These are phyloP conservation scores for Pseudonitzschia pungens DNA, from an alignment of 108 stramenopile species.

Conservation along the genomic window DNA sequence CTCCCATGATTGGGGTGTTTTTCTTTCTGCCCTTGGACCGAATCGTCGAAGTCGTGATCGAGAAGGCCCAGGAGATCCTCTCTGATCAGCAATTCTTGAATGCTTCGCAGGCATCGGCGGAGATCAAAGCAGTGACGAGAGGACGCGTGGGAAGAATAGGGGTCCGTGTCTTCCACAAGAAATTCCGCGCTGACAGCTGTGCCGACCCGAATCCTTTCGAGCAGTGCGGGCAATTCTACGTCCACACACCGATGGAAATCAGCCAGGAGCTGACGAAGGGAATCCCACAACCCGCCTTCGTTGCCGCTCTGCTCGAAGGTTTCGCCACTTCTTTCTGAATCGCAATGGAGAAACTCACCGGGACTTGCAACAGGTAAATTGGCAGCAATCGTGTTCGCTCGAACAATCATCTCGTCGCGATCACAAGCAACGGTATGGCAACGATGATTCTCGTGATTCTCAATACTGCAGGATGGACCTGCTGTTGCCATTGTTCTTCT, in stretches of 20 bases:
- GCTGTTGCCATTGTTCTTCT: too few species aligned
- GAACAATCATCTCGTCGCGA: too few species aligned
- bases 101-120: conserved; percentile 2
- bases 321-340: too few species aligned
- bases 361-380: too few species aligned
- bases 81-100: conserved; percentile 4
- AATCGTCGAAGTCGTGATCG: neutral
- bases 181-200: neutral
- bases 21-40: neutral
- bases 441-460: too few species aligned
- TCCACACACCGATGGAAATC: neutral
- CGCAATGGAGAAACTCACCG: too few species aligned
- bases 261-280: neutral
- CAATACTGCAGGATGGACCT: too few species aligned
- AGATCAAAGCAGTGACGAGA: neutral
- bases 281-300: neutral
- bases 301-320: neutral
- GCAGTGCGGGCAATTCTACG: neutral
- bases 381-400: too few species aligned
- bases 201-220: neutral
- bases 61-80: conserved; percentile 6
- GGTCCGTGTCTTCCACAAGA: neutral
- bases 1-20: neutral
- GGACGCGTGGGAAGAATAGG: neutral
- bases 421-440: too few species aligned